Percentiles rank a stretch among this genome's conserved stretches.
Conservation (phyloP, 73 alveolate species). For the Paramecium primaurelia region DNA sequence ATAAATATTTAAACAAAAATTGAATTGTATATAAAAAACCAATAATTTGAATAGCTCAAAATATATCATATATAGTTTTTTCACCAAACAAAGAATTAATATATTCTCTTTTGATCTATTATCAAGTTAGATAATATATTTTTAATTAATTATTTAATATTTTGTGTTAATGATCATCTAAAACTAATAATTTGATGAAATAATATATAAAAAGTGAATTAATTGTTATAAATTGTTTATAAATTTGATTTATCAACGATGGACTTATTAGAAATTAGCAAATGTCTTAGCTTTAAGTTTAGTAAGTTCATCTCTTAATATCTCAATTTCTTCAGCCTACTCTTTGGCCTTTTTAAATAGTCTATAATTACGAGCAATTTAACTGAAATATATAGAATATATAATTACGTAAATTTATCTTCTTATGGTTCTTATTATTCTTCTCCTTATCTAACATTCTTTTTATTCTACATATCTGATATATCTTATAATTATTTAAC, state of each 20-base stretch:
- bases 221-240: background rate
- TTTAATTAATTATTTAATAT: background rate
- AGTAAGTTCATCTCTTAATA: constrained; percentile 48
- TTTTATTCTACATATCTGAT: constrained; percentile 51
- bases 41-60: background rate
- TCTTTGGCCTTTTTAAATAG: constrained; percentile 39
- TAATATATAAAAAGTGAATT: background rate
- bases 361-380: constrained; percentile 33
- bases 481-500: constrained; percentile 50
- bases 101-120: too few relatives aligned
- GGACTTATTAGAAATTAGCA: constrained; percentile 52
- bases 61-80: too few relatives aligned
- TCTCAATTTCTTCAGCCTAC: constrained; percentile 55
- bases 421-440: constrained; percentile 22
- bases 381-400: background rate
- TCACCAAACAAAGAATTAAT: too few relatives aligned
- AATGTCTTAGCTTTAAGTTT: constrained; percentile 58
- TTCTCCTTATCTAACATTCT: constrained; percentile 46
- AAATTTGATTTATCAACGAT: background rate
- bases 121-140: background rate
- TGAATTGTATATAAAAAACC: too few relatives aligned
- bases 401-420: constrained; percentile 56
- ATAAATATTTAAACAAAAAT: too few relatives aligned
- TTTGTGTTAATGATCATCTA: background rate
- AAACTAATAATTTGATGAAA: background rate